These are phyloP conservation scores for Yamadazyma spencermartinsiae DNA, from an alignment of 1,139 yeast species.

Conservation along the genomic window DNA sequence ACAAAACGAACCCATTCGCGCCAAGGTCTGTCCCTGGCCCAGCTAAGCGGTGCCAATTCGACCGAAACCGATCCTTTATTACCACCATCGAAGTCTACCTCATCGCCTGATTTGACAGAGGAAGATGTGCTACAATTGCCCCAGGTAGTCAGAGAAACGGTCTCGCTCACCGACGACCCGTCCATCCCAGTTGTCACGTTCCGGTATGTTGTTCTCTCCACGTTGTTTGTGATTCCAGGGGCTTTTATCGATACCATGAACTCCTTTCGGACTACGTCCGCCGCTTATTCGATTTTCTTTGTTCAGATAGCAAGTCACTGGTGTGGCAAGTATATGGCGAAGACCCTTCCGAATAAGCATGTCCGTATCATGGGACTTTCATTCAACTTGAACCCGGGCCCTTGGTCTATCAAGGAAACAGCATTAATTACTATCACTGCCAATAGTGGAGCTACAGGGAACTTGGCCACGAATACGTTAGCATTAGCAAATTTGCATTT, in stretches of 20 bases:
- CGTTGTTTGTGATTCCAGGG: constrained; percentile 45
- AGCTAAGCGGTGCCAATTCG: no score
- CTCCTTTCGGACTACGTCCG: constrained; percentile 47
- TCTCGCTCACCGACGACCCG: constrained; percentile 38
- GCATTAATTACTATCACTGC: constrained; percentile 47
- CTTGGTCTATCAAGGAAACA: constrained; percentile 49
- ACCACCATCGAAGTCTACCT: neutral
- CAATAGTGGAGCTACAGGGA: constrained; percentile 48
- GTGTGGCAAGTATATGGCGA: constrained; percentile 36
- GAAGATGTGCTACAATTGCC: constrained; percentile 26
- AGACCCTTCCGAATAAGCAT: constrained; percentile 27
- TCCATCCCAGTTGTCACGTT: constrained; percentile 40
- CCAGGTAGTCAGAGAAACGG: constrained; percentile 31
- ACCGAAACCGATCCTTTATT: neutral
- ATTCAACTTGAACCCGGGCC: constrained; percentile 43
- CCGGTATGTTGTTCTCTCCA: constrained; percentile 38
- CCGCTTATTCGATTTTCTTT: constrained; percentile 46
- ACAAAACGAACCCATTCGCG: no score
- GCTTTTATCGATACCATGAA: constrained; percentile 51
- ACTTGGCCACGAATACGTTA: constrained; percentile 41
- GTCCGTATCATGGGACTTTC: constrained; percentile 19
- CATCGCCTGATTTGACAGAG: neutral
- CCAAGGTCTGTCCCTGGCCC: no score
- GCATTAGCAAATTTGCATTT: constrained; percentile 44
- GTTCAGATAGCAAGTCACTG: constrained; percentile 47